phyloP scores from a whole-genome alignment of 768 basidiomycete genomes.

The Amanita rimosa region DNA sequence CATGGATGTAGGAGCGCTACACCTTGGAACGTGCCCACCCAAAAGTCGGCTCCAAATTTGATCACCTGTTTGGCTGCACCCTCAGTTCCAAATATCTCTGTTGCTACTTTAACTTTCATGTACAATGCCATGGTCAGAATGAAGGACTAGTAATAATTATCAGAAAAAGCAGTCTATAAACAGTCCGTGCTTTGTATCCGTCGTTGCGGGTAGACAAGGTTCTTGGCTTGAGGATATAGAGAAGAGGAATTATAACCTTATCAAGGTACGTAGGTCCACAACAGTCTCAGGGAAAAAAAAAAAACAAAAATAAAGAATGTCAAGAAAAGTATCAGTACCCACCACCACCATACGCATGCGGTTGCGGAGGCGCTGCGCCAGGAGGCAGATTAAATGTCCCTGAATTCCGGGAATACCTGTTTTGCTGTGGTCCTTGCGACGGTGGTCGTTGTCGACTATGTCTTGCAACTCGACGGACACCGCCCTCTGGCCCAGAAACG shows the following conservation, averaged over 20 bases:
- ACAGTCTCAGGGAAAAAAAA: neutral
- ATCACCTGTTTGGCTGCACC: neutral
- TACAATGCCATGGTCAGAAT: neutral
- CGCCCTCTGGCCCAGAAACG: slow-evolving; percentile 56
- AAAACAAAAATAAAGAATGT: neutral
- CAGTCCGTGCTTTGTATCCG: neutral
- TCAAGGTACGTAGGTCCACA: slow-evolving; percentile 1
- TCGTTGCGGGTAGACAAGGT: neutral
- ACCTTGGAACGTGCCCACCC: slow-evolving; percentile 1
- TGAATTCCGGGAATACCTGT: slow-evolving; percentile 61
- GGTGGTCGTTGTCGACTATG: slow-evolving; percentile 36
- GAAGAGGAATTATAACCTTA: neutral
- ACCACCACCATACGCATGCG: slow-evolving; percentile 15
- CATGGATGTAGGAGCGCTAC: slow-evolving; percentile 18
- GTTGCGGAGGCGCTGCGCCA: slow-evolving; percentile 60
- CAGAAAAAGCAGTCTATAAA: neutral
- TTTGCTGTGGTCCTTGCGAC: slow-evolving; percentile 49
- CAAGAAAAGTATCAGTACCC: slow-evolving; percentile 1
- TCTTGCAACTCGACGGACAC: slow-evolving; percentile 71
- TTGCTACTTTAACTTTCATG: neutral
- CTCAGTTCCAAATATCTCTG: slow-evolving; percentile 3
- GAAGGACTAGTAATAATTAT: neutral
- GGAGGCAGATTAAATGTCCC: slow-evolving; percentile 49
- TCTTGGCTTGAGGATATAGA: neutral
- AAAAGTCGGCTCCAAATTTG: neutral